These are phyloP conservation scores for Miscanthus sacchariflorus DNA, from an alignment of 202 grass and related monocot species.

Conservation along the genomic window DNA sequence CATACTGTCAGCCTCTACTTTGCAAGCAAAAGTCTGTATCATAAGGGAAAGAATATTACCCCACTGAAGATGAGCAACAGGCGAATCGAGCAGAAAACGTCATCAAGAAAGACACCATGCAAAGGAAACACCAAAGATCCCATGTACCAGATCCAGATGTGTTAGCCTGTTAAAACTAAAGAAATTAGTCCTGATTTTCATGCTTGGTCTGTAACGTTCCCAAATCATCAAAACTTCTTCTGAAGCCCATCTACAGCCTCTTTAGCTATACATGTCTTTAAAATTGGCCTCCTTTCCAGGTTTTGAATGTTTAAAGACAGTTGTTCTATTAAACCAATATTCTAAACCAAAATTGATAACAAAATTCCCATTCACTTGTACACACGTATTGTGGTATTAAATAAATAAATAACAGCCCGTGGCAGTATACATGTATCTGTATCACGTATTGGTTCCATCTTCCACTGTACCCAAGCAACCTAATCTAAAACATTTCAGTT, in stretches of 20 bases:
- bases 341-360: not conserved
- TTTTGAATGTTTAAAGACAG: not conserved
- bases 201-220: not conserved
- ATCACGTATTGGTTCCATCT: not conserved
- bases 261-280: not conserved
- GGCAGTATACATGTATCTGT: not conserved
- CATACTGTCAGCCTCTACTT: too few species aligned
- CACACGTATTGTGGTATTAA: not conserved
- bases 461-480: not conserved
- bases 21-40: too few species aligned
- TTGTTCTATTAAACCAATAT: not conserved
- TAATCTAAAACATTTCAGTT: not conserved
- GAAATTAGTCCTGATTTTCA: not conserved
- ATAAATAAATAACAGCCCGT: not conserved
- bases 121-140: too few species aligned
- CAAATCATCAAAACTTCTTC: not conserved
- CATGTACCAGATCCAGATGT: not conserved
- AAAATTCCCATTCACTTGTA: not conserved
- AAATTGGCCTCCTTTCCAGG: not conserved
- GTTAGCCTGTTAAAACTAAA: not conserved
- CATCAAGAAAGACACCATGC: too few species aligned
- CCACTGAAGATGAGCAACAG: too few species aligned
- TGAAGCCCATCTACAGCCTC: not conserved
- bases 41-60: too few species aligned
- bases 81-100: too few species aligned